These are phyloP conservation scores for Rutstroemia sp. DNA, from an alignment of 2,329 filamentous ascomycete species.

Conservation along the genomic window DNA sequence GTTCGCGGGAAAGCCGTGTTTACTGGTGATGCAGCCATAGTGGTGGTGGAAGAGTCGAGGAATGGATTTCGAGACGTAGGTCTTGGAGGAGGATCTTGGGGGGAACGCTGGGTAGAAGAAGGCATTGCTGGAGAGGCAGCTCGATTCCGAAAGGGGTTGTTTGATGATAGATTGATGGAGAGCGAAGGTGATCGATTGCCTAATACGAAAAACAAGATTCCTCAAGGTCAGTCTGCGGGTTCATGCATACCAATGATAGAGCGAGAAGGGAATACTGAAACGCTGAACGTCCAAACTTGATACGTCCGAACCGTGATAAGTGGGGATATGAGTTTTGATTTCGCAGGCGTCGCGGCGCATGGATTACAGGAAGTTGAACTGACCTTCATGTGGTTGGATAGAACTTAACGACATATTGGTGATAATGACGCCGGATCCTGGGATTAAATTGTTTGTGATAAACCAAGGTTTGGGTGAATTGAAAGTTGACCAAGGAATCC, in stretches of 20 bases:
- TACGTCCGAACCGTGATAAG: conserved; percentile 22
- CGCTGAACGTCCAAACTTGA: conserved; percentile 25
- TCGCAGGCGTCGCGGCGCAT: conserved; percentile 16
- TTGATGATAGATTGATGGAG: conserved; percentile 59
- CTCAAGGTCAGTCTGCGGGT: conserved; percentile 21
- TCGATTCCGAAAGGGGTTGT: conserved; percentile 75
- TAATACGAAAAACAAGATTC: conserved; percentile 22
- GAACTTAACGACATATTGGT: conserved; percentile 24
- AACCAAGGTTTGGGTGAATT: neutral
- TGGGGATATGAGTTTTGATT: conserved; percentile 20
- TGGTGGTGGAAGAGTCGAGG: conserved; percentile 44
- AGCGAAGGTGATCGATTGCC: conserved; percentile 40
- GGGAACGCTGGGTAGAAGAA: conserved; percentile 41
- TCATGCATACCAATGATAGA: conserved; percentile 25
- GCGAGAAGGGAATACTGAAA: conserved; percentile 20
- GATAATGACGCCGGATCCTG: conserved; percentile 1
- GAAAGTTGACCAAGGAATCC: neutral
- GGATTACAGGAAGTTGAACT: conserved; percentile 20
- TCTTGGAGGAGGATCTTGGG: conserved; percentile 49
- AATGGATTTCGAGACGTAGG: conserved; percentile 71
- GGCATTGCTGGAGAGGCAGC: conserved; percentile 49
- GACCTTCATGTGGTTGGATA: conserved; percentile 26
- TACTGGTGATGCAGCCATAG: conserved; percentile 32
- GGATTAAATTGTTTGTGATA: too few species aligned
- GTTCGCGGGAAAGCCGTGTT: conserved; percentile 41